Evolutionary conservation across 164 flowering plant genomes (phyloP).

Genomic region (Chimonanthus salicifolius): DNA sequence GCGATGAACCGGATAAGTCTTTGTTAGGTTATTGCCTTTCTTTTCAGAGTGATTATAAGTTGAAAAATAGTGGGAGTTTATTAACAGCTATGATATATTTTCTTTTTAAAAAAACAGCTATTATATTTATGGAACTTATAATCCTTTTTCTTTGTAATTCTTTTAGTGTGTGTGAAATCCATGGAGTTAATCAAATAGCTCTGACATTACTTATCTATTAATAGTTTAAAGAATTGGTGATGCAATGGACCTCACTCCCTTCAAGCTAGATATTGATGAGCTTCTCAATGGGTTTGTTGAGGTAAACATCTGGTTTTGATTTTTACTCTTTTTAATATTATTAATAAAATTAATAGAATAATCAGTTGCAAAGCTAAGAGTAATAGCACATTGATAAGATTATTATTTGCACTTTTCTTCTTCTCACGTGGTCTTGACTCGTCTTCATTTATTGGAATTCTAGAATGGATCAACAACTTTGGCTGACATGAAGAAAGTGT

Average conservation of each 20-base stretch:
- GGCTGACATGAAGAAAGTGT: slow-evolving; percentile 70
- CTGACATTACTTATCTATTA: background rate
- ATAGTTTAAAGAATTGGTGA: background rate
- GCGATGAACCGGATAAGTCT: no score
- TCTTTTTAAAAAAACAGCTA: no score
- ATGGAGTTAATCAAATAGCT: background rate
- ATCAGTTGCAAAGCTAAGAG: no score
- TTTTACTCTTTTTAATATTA: background rate
- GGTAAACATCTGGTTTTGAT: slow-evolving; percentile 26
- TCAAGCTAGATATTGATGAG: slow-evolving; percentile 79
- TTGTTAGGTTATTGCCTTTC: no score
- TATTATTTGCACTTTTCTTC: background rate
- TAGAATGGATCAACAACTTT: slow-evolving; percentile 52
- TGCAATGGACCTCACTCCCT: slow-evolving; percentile 51
- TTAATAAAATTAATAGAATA: no score
- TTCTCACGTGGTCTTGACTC: background rate
- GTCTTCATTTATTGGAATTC: slow-evolving; percentile 1
- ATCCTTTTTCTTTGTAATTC: no score
- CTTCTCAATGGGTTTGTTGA: slow-evolving; percentile 56
- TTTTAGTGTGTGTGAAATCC: background rate
- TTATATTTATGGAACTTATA: no score
- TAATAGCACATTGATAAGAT: background rate
- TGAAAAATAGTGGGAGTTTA: no score
- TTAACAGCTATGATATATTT: no score
- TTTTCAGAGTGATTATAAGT: no score